Evolutionary conservation across 768 basidiomycete genomes (phyloP).

Genomic region (Russula compacta): DNA sequence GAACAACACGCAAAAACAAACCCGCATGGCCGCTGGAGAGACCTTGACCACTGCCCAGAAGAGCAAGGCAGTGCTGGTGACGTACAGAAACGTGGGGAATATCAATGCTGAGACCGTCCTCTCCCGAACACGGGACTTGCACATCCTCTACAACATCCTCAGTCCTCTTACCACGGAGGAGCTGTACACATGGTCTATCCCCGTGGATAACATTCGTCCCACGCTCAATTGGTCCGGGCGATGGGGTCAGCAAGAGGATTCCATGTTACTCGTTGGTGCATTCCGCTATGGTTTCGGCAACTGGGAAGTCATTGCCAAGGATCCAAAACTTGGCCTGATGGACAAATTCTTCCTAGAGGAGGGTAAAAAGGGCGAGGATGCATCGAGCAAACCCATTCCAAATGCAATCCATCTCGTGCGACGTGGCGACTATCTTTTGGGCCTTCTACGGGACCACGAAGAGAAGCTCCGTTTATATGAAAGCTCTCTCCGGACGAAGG

Average conservation of each 20-base stretch:
- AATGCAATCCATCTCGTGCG: constrained; percentile 98
- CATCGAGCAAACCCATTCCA: constrained; percentile 80
- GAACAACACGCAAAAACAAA: constrained; percentile 72
- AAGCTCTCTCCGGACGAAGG: constrained; percentile 63
- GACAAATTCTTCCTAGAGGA: constrained; percentile 99
- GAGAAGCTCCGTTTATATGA: constrained; percentile 88
- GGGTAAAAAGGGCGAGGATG: constrained; percentile 87
- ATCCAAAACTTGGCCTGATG: constrained; percentile 67
- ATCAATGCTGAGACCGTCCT: constrained; percentile 98
- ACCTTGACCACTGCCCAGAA: constrained; percentile 88
- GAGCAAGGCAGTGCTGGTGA: constrained; percentile 93
- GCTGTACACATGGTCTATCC: constrained; percentile 75
- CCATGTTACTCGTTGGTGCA: constrained; percentile 90
- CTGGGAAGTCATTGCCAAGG: constrained; percentile 94
- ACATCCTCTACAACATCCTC: constrained; percentile 77
- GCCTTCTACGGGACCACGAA: constrained; percentile 77
- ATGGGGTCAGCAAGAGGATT: constrained; percentile 88
- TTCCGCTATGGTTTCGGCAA: constrained; percentile 91
- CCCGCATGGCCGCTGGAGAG: constrained; percentile 72
- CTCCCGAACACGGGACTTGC: constrained; percentile 80
- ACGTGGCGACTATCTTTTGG: constrained; percentile 87
- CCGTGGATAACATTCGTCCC: constrained; percentile 87
- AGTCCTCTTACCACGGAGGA: constrained; percentile 52
- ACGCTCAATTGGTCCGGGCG: constrained; percentile 95
- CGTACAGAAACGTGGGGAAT: constrained; percentile 79